Conservation (phyloP, 371 early-diverging fungal genomes). For the Apophysomyces ossiformis region DNA sequence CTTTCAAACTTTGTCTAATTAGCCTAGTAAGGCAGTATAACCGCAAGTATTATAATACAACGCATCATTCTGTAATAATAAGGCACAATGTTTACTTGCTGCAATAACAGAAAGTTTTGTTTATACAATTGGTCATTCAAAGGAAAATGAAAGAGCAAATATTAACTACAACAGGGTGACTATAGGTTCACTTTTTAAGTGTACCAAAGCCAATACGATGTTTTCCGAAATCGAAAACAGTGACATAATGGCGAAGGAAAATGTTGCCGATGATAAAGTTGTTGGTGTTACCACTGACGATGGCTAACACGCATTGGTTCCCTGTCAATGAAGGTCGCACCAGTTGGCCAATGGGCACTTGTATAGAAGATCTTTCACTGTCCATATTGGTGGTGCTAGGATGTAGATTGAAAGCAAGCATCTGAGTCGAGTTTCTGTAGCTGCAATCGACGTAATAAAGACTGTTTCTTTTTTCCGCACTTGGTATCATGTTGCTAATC, state of each 20-base stretch:
- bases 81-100: too few relatives aligned
- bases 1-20: too few relatives aligned
- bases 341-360: background rate
- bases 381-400: background rate
- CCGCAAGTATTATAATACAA: too few relatives aligned
- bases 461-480: background rate
- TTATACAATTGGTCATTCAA: too few relatives aligned
- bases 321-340: background rate
- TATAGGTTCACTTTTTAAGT: background rate
- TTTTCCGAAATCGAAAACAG: conserved; percentile 13
- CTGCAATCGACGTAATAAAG: background rate
- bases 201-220: conserved; percentile 8
- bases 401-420: background rate
- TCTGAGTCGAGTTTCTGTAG: background rate
- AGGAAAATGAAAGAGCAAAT: too few relatives aligned
- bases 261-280: background rate
- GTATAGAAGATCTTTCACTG: background rate
- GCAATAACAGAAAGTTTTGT: too few relatives aligned
- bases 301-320: background rate
- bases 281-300: background rate
- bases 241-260: background rate
- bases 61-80: too few relatives aligned
- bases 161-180: too few relatives aligned
- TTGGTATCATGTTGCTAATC: background rate
- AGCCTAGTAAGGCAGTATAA: too few relatives aligned